Base-by-base conservation (phyloP, 805 yeast species). In the Cyberlindnera petersonii region DNA sequence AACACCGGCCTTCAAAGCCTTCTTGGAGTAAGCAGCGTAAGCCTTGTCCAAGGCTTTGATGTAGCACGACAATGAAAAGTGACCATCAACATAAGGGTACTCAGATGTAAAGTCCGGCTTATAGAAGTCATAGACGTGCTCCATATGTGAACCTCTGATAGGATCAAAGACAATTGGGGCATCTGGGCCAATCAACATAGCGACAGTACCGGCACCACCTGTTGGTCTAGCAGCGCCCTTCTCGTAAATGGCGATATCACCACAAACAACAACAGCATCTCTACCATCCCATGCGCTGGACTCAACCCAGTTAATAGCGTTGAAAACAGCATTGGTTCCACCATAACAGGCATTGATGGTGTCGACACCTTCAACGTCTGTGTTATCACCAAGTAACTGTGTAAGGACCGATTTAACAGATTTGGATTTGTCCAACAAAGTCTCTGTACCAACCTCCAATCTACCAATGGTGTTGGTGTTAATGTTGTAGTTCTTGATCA, bases 191-290 rank as follows among this genome's bases (percentile, higher is more conserved):
- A 93, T 86, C 62, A 85, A 78, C 60, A 93, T 56, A 31, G 98
- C 98, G 44, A 91, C 94, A 33, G 94, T 75, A 62, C 98, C 98
- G 39, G 95, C 97, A 71, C 98, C 98, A 65, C 98, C 98, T 38
- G 98, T 93, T 60, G 98, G 98, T 75, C 98, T 83, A 41, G 98
- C 98, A 26, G 95, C 83, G 63, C 98, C 98, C 69, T 89, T 78
- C 56, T 89, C 88, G 68, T 93, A 93, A 53, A 93, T 82, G 59
- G 98, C 98, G 64, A 93, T 93, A 67, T 93, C 98, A 66, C 97
- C 98, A 61, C 93, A 81, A 17, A 91, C 96, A 40, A 91, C 98
- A 56, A 93, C 77, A 40, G 98, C 98, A 59, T 91, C 88, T 65
- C 98, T 80, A 48, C 98, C 98, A 60, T 93, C 98, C 98, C 98